Evolutionary conservation across 1,284 basidiomycete genomes (phyloP).

Genomic region (Pyrrhoderma lamaoense): DNA sequence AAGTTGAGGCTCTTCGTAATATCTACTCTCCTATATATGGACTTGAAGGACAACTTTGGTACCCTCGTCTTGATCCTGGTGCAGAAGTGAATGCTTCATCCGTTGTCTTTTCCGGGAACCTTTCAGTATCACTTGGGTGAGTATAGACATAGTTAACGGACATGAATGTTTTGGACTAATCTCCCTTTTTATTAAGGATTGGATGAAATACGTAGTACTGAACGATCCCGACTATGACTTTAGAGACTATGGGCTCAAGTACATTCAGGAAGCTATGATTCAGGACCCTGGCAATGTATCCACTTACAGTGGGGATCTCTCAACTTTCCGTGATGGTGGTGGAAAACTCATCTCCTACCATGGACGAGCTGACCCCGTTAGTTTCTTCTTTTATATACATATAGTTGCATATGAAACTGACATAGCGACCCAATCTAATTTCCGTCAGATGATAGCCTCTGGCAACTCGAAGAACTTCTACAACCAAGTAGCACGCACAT

Average conservation of each 20-base stretch:
- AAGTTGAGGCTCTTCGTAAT: slow-evolving; percentile 29
- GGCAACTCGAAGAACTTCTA: slow-evolving; percentile 31
- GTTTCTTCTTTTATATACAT: slow-evolving; percentile 2
- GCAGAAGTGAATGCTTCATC: no score
- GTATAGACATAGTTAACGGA: no score
- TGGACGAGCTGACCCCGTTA: slow-evolving; percentile 9
- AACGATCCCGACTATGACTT: slow-evolving; percentile 15
- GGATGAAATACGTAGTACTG: slow-evolving; percentile 14
- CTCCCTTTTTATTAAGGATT: slow-evolving; percentile 12
- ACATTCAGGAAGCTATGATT: slow-evolving; percentile 13
- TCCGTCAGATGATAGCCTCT: slow-evolving; percentile 32
- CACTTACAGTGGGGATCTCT: slow-evolving; percentile 18
- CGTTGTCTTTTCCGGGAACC: no score
- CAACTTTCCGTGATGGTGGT: slow-evolving; percentile 21
- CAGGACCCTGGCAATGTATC: slow-evolving; percentile 15
- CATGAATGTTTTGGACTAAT: no score
- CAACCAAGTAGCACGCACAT: slow-evolving; percentile 27
- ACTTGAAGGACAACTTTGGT: slow-evolving; percentile 26
- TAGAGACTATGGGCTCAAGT: slow-evolving; percentile 9
- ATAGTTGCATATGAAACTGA: neutral
- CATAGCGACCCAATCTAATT: neutral
- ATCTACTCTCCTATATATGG: slow-evolving; percentile 28
- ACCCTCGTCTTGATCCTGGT: slow-evolving; percentile 22
- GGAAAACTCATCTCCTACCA: slow-evolving; percentile 24
- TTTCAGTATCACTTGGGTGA: no score